Percentiles rank a stretch among this genome's conserved stretches.
Evolutionary conservation across 768 basidiomycete species (phyloP).

Genomic region (Sistotremastrum niveocremeum): DNA sequence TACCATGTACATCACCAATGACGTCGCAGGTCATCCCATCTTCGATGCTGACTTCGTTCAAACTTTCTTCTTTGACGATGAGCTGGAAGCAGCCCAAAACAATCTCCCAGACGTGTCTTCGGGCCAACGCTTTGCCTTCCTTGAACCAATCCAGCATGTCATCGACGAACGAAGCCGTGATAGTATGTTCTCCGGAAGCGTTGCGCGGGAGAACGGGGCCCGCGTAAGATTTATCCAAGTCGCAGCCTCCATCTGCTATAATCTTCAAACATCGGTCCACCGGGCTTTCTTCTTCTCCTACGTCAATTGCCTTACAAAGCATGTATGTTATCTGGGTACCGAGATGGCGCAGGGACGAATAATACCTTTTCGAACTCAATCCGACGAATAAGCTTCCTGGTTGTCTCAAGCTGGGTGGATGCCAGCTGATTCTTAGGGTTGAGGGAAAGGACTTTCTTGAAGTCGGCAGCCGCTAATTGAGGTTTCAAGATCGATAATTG

Average conservation of each 20-base stretch:
- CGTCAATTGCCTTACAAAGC: slow-evolving; percentile 64
- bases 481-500: slow-evolving; percentile 83
- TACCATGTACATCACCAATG: slow-evolving; percentile 93
- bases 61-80: slow-evolving; percentile 63
- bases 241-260: slow-evolving; percentile 73
- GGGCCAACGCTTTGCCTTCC: slow-evolving; percentile 80
- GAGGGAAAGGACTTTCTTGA: slow-evolving; percentile 68
- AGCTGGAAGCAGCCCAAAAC: slow-evolving; percentile 70
- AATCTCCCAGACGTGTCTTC: slow-evolving; percentile 93
- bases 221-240: slow-evolving; percentile 55
- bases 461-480: slow-evolving; percentile 74
- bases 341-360: neutral
- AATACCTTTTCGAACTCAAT: slow-evolving; percentile 85
- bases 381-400: slow-evolving; percentile 80
- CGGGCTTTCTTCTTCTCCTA: slow-evolving; percentile 77
- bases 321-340: slow-evolving; percentile 1
- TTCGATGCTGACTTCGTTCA: slow-evolving; percentile 63
- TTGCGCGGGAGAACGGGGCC: slow-evolving; percentile 58
- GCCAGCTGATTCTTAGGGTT: slow-evolving; percentile 83
- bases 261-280: slow-evolving; percentile 66
- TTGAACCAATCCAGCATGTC: slow-evolving; percentile 90
- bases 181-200: slow-evolving; percentile 46
- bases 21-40: slow-evolving; percentile 81
- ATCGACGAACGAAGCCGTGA: slow-evolving; percentile 67
- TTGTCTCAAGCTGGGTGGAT: slow-evolving; percentile 66